Percentiles rank a stretch among this genome's conserved stretches.
Conservation (phyloP, 768 basidiomycete species). For the Naganishia vishniacii region DNA sequence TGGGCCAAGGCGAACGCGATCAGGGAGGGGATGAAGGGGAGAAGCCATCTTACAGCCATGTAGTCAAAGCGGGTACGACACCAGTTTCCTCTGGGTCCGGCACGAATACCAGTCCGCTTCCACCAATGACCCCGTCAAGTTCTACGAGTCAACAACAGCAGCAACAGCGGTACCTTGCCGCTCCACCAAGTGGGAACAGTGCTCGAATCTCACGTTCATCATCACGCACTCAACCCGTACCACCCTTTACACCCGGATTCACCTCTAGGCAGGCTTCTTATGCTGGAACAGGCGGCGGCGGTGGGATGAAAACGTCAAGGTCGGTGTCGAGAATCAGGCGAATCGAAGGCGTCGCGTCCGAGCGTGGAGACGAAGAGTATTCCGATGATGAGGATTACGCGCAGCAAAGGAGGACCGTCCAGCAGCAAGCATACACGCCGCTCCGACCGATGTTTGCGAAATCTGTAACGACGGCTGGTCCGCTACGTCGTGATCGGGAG, state of each 20-base stretch:
- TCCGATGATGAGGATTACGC: conserved; percentile 1
- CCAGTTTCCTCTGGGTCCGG: neutral
- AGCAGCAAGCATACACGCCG: neutral
- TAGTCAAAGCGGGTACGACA: conserved; percentile 3
- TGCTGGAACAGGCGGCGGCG: neutral
- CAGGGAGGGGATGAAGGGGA: neutral
- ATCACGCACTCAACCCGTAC: neutral
- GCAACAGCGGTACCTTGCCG: conserved; percentile 7
- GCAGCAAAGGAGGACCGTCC: neutral
- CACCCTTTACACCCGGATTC: neutral
- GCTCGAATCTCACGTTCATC: conserved; percentile 1
- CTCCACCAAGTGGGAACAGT: neutral
- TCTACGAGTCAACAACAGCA: conserved; percentile 3
- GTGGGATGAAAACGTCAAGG: neutral
- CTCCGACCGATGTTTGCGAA: neutral
- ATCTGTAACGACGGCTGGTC: neutral
- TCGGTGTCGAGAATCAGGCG: neutral
- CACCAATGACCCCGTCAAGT: neutral
- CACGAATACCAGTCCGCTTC: neutral
- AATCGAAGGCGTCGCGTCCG: neutral
- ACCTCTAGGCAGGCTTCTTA: conserved; percentile 1
- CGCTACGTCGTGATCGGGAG: neutral
- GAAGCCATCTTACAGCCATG: conserved; percentile 11
- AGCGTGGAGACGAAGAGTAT: neutral
- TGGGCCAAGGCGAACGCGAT: neutral